Conservation (phyloP, 306 rosid genomes). For the Lupinus albus region DNA sequence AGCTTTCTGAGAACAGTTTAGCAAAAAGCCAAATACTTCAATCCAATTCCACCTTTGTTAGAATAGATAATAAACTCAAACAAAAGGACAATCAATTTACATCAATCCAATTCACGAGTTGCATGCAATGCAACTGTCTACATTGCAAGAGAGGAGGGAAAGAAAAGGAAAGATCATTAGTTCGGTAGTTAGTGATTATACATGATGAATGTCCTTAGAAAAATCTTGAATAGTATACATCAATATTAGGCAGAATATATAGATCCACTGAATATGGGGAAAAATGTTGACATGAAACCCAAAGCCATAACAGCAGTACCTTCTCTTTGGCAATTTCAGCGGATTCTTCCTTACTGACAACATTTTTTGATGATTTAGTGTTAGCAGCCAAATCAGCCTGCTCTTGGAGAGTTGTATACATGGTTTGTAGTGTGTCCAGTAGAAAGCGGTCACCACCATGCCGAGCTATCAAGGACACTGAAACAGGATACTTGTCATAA, state of each 20-base stretch:
- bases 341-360: slow-evolving; percentile 71
- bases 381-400: slow-evolving; percentile 72
- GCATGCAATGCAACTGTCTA: slow-evolving; percentile 17
- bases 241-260: slow-evolving; percentile 7
- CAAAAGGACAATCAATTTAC: not conserved
- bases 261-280: not conserved
- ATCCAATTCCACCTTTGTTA: slow-evolving; percentile 29
- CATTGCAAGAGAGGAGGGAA: not conserved
- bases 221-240: not conserved
- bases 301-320: slow-evolving; percentile 50
- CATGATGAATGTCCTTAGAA: not conserved
- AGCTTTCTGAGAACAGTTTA: not conserved
- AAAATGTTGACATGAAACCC: slow-evolving; percentile 21
- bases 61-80: slow-evolving; percentile 6
- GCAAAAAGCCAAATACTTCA: not conserved
- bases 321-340: slow-evolving; percentile 94
- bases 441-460: slow-evolving; percentile 95
- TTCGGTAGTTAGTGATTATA: not conserved
- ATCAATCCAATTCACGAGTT: slow-evolving; percentile 11
- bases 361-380: slow-evolving; percentile 64
- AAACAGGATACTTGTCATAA: slow-evolving; percentile 72
- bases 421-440: slow-evolving; percentile 69
- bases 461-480: slow-evolving; percentile 91
- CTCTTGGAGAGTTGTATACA: slow-evolving; percentile 74
- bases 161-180: not conserved